Evolutionary conservation across 2,329 filamentous ascomycete genomes (phyloP).

Genomic region (Tolypocladium paradoxum): DNA sequence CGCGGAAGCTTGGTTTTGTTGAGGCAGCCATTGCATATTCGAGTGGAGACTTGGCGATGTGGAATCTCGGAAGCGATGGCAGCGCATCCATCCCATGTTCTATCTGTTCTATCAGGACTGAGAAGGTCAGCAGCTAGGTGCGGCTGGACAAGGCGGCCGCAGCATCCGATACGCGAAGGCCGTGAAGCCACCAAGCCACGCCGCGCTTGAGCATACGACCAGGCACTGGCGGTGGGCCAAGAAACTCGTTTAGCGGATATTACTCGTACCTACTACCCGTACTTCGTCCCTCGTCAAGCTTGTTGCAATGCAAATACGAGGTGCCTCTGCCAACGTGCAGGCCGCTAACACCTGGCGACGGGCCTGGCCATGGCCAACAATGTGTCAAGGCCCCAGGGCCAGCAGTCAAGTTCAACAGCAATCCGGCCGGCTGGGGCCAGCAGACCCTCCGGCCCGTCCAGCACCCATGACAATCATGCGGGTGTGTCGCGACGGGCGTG

Average conservation of each 20-base stretch:
- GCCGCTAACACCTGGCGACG: not conserved
- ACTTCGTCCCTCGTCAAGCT: not conserved
- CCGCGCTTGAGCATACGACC: not conserved
- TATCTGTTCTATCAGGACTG: not conserved
- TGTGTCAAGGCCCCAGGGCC: too few species aligned
- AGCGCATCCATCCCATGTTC: not conserved
- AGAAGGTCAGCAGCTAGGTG: not conserved
- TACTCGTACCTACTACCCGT: too few species aligned
- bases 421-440: not conserved
- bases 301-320: not conserved
- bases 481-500: not conserved
- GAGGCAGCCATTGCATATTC: not conserved
- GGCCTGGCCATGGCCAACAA: not conserved
- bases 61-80: not conserved
- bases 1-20: not conserved
- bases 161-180: not conserved
- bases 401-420: not conserved
- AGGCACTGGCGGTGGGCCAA: not conserved
- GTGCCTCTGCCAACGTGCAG: not conserved
- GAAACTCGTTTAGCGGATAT: not conserved
- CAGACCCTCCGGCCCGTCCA: too few species aligned
- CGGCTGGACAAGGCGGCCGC: not conserved
- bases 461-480: not conserved
- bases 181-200: not conserved
- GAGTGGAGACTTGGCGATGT: not conserved